phyloP scores from a whole-genome alignment of 352 stramenopile species.

The Phytophthora vignae region DNA sequence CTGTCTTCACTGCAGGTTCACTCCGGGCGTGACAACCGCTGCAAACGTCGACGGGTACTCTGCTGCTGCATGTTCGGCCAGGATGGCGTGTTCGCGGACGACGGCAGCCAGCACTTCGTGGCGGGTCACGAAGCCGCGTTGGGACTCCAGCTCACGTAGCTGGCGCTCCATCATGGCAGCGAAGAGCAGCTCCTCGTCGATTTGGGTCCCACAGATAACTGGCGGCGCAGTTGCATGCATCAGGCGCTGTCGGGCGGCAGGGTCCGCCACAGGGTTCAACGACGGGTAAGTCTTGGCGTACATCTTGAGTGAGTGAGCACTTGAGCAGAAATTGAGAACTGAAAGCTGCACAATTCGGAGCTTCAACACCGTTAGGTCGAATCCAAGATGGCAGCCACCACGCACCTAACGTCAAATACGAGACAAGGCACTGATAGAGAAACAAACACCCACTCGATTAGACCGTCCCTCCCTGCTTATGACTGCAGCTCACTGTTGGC shows the following conservation, averaged over 20 bases:
- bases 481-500: background rate
- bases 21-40: slow-evolving; percentile 14
- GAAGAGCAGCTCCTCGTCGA: slow-evolving; percentile 25
- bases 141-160: slow-evolving; percentile 24
- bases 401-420: background rate
- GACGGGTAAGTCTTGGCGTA: slow-evolving; percentile 31
- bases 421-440: background rate
- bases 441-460: background rate
- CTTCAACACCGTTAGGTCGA: background rate
- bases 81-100: slow-evolving; percentile 18
- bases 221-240: slow-evolving; percentile 17
- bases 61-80: slow-evolving; percentile 16
- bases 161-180: slow-evolving; percentile 24
- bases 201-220: slow-evolving; percentile 7
- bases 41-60: slow-evolving; percentile 23
- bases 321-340: slow-evolving; percentile 12
- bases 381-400: background rate
- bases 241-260: slow-evolving; percentile 21
- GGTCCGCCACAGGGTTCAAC: slow-evolving; percentile 16
- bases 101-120: slow-evolving; percentile 23
- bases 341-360: background rate
- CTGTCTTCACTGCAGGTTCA: slow-evolving; percentile 16
- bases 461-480: background rate
- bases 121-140: slow-evolving; percentile 18
- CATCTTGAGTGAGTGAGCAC: slow-evolving; percentile 4